phyloP scores from a whole-genome alignment of 148 eudicot species.

The Vaccinium darrowii region DNA sequence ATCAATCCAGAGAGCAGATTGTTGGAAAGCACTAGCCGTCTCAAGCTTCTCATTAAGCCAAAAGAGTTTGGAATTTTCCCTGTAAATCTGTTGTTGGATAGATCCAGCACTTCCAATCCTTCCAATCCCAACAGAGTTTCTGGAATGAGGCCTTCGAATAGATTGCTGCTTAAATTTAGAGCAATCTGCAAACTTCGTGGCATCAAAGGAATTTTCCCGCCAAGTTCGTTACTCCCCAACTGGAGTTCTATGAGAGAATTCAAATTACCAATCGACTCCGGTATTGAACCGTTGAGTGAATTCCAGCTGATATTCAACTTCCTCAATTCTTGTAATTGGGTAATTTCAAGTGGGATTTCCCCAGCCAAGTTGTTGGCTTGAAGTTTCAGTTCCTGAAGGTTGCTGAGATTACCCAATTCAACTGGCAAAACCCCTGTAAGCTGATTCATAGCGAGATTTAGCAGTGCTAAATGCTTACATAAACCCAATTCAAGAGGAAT shows the following conservation, averaged over 20 bases:
- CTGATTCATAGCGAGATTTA: constrained; percentile 57
- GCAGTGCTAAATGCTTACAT: constrained; percentile 44
- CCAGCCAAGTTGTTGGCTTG: too few species aligned
- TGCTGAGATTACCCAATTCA: too few species aligned
- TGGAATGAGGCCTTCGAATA: constrained; percentile 37
- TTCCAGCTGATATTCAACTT: constrained; percentile 20
- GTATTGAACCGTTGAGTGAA: constrained; percentile 36
- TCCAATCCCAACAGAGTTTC: constrained; percentile 22
- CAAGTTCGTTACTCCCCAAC: too few species aligned
- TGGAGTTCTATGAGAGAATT: too few species aligned
- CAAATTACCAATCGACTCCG: too few species aligned
- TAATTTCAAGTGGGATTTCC: constrained; percentile 32
- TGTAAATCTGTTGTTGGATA: constrained; percentile 64
- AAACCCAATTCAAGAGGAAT: constrained; percentile 54
- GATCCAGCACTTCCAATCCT: constrained; percentile 61
- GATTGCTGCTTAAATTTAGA: too few species aligned
- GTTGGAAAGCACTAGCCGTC: not conserved
- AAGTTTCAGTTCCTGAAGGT: too few species aligned
- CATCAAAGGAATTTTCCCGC: too few species aligned
- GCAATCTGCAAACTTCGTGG: too few species aligned
- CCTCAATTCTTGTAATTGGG: constrained; percentile 22
- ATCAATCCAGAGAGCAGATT: too few species aligned
- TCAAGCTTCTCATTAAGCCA: constrained; percentile 31
- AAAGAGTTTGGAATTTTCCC: too few species aligned
- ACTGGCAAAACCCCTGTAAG: constrained; percentile 49